A percentile compares a stretch with the other conserved stretches of the same genome.
These are phyloP conservation scores for Biscogniauxia sp. DNA, from an alignment of 2,329 filamentous ascomycete genomes.

Conservation along the genomic window DNA sequence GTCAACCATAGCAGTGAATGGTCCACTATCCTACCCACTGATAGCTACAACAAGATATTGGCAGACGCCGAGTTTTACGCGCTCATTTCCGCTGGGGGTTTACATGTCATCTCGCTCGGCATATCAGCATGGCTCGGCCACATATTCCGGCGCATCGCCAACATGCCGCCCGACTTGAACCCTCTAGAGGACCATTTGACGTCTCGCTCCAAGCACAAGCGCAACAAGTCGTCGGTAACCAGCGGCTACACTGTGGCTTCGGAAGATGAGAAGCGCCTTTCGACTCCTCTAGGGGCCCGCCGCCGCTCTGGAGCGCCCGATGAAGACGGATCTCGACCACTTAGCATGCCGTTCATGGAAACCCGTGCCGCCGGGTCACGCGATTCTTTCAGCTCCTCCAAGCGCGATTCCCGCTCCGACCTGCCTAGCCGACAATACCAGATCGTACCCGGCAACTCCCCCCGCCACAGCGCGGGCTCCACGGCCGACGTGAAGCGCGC, in stretches of 20 bases:
- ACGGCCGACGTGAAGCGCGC: constrained; percentile 47
- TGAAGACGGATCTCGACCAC: constrained; percentile 46
- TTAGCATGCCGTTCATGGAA: constrained; percentile 74
- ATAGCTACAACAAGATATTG: constrained; percentile 57
- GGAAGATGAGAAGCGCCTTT: constrained; percentile 61
- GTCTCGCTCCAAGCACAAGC: constrained; percentile 67
- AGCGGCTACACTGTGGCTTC: constrained; percentile 41
- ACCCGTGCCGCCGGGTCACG: constrained; percentile 65
- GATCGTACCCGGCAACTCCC: constrained; percentile 41
- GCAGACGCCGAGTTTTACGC: constrained; percentile 67
- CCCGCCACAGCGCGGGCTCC: constrained; percentile 42
- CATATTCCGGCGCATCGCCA: constrained; percentile 78
- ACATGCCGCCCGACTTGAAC: constrained; percentile 91
- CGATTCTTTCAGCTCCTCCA: constrained; percentile 51
- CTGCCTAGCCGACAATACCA: constrained; percentile 58
- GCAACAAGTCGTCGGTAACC: constrained; percentile 61
- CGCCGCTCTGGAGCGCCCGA: constrained; percentile 44
- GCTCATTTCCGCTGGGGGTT: constrained; percentile 58
- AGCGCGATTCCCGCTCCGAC: constrained; percentile 51
- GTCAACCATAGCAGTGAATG: constrained; percentile 52
- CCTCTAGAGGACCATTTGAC: constrained; percentile 85
- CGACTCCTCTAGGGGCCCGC: constrained; percentile 41
- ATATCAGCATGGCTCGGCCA: constrained; percentile 74
- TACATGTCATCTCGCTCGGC: constrained; percentile 69
- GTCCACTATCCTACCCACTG: constrained; percentile 64